phyloP scores from a whole-genome alignment of 345 rosid genomes.

The Zanthoxylum bungeanum region DNA sequence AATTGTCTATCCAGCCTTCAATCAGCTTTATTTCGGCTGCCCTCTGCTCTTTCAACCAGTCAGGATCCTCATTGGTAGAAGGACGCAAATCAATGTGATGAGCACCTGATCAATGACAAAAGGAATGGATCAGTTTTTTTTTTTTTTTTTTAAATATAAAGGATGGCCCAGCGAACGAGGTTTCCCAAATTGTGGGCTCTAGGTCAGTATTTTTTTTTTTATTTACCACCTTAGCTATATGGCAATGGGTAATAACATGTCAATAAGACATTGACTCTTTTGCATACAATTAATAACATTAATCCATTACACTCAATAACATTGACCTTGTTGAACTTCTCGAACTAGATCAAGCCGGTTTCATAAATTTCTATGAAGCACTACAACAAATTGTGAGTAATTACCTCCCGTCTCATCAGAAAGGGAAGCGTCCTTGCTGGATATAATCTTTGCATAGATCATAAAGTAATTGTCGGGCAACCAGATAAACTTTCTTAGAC shows the following conservation, averaged over 20 bases:
- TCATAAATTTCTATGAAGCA: too few species aligned
- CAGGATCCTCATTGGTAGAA: slow-evolving; percentile 65
- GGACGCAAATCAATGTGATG: slow-evolving; percentile 88
- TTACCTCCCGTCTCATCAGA: not conserved
- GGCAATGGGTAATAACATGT: not conserved
- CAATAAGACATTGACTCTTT: too few species aligned
- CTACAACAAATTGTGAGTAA: not conserved
- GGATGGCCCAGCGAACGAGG: too few species aligned
- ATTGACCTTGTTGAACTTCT: not conserved
- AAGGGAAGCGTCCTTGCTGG: not conserved
- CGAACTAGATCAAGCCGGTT: too few species aligned
- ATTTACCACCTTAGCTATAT: not conserved
- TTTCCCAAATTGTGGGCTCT: too few species aligned
- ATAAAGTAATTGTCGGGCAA: not conserved
- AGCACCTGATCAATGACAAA: slow-evolving; percentile 47
- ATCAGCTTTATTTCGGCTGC: slow-evolving; percentile 66
- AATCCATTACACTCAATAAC: too few species aligned
- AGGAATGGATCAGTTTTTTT: not conserved
- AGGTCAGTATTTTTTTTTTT: too few species aligned
- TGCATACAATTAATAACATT: too few species aligned
- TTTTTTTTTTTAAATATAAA: too few species aligned
- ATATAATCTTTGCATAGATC: not conserved
- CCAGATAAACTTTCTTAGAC: not conserved
- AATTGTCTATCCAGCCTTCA: slow-evolving; percentile 60
- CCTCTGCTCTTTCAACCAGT: slow-evolving; percentile 78